phyloP scores from a whole-genome alignment of 73 alveolate genomes.

The Blepharisma stoltei region DNA sequence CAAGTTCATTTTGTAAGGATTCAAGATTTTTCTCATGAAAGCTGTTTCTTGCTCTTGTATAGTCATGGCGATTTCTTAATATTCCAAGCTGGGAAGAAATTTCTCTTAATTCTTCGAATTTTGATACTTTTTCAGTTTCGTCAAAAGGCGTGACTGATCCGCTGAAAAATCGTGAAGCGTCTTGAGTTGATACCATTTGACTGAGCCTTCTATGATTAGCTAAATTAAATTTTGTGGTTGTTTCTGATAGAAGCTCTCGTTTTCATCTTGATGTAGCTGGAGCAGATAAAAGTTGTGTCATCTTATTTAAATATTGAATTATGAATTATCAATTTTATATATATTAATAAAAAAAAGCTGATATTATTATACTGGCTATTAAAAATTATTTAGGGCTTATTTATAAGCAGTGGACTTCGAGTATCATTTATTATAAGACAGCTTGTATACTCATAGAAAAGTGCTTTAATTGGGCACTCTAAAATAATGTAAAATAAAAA shows the following conservation, averaged over 20 bases:
- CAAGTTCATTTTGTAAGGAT: neutral
- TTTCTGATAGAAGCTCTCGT: neutral
- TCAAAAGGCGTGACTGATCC: neutral
- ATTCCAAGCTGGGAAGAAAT: neutral
- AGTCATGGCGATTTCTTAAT: neutral
- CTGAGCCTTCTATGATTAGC: neutral
- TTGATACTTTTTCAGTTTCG: neutral
- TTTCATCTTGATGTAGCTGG: slow-evolving; percentile 5
- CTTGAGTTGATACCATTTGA: neutral
- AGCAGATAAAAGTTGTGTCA: neutral
- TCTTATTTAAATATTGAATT: too few species aligned
- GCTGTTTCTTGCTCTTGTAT: neutral
- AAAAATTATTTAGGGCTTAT: too few species aligned
- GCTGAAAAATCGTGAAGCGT: neutral
- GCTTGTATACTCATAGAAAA: too few species aligned
- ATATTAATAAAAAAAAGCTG: too few species aligned
- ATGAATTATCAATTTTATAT: too few species aligned
- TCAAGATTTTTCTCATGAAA: neutral
- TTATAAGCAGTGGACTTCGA: too few species aligned
- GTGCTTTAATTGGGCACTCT: too few species aligned
- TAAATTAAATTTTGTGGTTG: neutral
- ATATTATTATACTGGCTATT: too few species aligned
- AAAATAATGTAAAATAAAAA: too few species aligned
- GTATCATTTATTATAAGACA: too few species aligned
- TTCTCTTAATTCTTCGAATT: neutral